Evolutionary conservation across 2,329 filamentous ascomycete species (phyloP).

Genomic region (Calonectria leucothoes): DNA sequence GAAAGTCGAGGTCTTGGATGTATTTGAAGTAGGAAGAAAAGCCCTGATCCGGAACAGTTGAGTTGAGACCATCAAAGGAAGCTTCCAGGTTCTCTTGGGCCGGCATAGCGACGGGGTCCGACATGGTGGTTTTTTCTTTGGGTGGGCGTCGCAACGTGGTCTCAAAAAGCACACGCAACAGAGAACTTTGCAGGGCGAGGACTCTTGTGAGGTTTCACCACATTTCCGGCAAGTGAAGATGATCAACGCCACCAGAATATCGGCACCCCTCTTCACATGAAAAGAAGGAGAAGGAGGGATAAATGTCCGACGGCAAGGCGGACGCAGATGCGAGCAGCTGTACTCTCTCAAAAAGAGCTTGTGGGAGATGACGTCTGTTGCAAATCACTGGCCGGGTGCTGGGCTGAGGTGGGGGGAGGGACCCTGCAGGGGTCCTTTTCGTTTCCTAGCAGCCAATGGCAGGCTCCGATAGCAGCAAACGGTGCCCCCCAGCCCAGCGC

Average conservation of each 20-base stretch:
- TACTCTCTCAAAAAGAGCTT: not conserved
- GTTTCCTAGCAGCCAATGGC: slow-evolving; percentile 6
- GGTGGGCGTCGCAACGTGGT: slow-evolving; percentile 35
- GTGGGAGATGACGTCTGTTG: slow-evolving; percentile 23
- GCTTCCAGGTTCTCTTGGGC: slow-evolving; percentile 20
- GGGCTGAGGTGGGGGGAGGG: not conserved
- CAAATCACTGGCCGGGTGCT: slow-evolving; percentile 14
- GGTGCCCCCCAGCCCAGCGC: not conserved
- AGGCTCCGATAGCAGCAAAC: not conserved
- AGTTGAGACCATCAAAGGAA: slow-evolving; percentile 45
- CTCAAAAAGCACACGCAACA: slow-evolving; percentile 3
- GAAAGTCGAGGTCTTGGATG: slow-evolving; percentile 52
- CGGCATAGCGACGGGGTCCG: slow-evolving; percentile 37
- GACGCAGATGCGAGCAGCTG: not conserved
- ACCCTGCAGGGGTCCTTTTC: slow-evolving; percentile 9
- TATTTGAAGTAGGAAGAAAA: slow-evolving; percentile 43
- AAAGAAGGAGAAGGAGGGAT: not conserved
- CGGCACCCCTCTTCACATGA: not conserved
- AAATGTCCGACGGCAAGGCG: not conserved
- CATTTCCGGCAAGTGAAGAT: not conserved
- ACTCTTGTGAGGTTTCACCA: not conserved
- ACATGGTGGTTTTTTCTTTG: slow-evolving; percentile 29
- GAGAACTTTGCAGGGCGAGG: not conserved
- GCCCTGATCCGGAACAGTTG: slow-evolving; percentile 40
- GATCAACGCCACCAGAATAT: not conserved